A percentile compares a stretch with the other conserved stretches of the same genome.
Conservation (phyloP, 352 stramenopile species). For the Elongisporangium undulatum region DNA sequence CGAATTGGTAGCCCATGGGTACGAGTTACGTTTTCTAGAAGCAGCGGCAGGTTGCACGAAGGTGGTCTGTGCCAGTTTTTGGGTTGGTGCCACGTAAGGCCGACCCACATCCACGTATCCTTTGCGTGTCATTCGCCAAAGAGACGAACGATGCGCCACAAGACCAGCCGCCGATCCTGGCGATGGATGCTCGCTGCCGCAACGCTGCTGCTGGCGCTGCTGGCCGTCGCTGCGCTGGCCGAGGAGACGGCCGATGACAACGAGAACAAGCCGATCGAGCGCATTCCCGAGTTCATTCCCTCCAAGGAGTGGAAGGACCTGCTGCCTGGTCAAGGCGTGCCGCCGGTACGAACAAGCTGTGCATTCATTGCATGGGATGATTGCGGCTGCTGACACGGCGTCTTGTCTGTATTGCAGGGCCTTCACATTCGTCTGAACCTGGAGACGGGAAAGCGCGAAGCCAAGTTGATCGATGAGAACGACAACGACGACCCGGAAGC, state of each 20-base stretch:
- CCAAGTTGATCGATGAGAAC: slow-evolving; percentile 68
- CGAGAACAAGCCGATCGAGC: not conserved
- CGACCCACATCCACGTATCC: not conserved
- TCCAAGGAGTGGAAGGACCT: slow-evolving; percentile 65
- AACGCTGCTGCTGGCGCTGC: slow-evolving; percentile 7
- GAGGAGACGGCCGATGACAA: slow-evolving; percentile 10
- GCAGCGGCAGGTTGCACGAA: not conserved
- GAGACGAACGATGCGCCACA: not conserved
- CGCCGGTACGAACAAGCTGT: slow-evolving; percentile 26
- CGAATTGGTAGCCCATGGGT: not conserved
- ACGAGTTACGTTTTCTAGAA: not conserved
- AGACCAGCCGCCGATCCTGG: not conserved
- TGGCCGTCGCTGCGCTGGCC: not conserved
- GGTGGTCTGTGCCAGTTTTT: not conserved
- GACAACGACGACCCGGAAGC: slow-evolving; percentile 21
- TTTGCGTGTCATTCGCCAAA: not conserved
- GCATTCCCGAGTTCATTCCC: slow-evolving; percentile 37
- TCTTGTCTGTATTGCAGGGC: slow-evolving; percentile 34
- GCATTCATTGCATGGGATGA: not conserved
- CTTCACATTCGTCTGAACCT: slow-evolving; percentile 82
- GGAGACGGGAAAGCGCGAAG: slow-evolving; percentile 75
- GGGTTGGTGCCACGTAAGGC: not conserved
- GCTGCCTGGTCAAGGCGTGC: slow-evolving; percentile 57
- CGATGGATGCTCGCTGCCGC: slow-evolving; percentile 6
- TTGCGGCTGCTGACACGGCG: not conserved